Base-by-base conservation (phyloP, 345 rosid species). In the Populus deltoides region DNA sequence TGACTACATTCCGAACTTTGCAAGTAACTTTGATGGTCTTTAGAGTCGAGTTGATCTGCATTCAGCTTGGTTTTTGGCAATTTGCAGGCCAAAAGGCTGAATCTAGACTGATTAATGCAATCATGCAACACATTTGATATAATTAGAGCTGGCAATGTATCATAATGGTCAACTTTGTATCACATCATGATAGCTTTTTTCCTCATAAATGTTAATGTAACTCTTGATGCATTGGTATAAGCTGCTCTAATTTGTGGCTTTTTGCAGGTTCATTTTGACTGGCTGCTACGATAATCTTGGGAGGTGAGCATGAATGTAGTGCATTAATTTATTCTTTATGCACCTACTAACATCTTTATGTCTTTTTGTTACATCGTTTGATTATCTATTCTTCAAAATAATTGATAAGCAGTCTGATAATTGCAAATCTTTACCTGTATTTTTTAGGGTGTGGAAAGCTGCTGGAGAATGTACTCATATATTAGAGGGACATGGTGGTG, bases 201-300 rank as follows among this genome's bases (percentile, higher is more conserved):
- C n/a, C 9, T 55, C 61, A 55, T 55, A 55, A 55, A 55, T 55
- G n/a, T 2, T 0, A 20, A 55, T 0, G 61, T 55, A 47, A 47
- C 61, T 22, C n/a, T 55, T 8, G 24, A 55, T 55, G 4, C 2
- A 36, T 67, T 16, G 35, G 31, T 51, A 68, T 12, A 55, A 71
- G 33, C 69, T 74, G 53, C 70, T 65, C 49, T 69, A 53, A 24
- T 75, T 88, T 75, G 62, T 78, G 41, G 68, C 70, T 71, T 81
- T 70, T 89, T 78, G 88, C 93, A 93, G 99, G 86, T 92, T 95
- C 81, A 84, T 95, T 81, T 82, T 96, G 87, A 88, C 97, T 0
- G 98, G 99, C 55, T 90, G 93, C 87, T 94, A 90, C 79, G 98
- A 92, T 84, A 84, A 92, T 71, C 81, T 90, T 77, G 96, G 94